phyloP scores from a whole-genome alignment of 495 filamentous ascomycete species.

The Aspergillus diversus region DNA sequence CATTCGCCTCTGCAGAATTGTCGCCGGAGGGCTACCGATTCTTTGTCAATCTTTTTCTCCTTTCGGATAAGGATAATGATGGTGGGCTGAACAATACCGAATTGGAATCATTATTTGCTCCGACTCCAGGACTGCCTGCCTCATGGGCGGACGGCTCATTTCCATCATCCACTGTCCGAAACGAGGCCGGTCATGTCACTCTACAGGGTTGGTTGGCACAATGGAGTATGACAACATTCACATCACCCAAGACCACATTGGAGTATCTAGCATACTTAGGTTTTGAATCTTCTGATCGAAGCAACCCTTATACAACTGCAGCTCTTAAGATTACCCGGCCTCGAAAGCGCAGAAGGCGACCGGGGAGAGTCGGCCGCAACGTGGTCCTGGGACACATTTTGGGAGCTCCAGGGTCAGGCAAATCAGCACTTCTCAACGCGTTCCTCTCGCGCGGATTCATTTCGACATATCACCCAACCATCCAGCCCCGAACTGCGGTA shows the following conservation, averaged over 20 bases:
- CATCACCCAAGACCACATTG: slow-evolving; percentile 90
- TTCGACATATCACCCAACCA: slow-evolving; percentile 87
- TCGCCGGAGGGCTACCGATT: slow-evolving; percentile 95
- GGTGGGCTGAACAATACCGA: slow-evolving; percentile 88
- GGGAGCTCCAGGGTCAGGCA: slow-evolving; percentile 80
- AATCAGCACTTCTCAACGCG: slow-evolving; percentile 84
- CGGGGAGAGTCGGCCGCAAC: slow-evolving; percentile 86
- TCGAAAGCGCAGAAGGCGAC: slow-evolving; percentile 77
- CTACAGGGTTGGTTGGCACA: slow-evolving; percentile 97
- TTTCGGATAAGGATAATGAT: slow-evolving; percentile 97
- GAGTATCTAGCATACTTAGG: slow-evolving; percentile 96
- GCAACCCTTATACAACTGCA: slow-evolving; percentile 67
- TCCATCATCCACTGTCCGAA: slow-evolving; percentile 90
- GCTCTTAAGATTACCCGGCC: slow-evolving; percentile 91
- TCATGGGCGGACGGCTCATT: slow-evolving; percentile 93
- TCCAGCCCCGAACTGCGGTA: slow-evolving; percentile 88
- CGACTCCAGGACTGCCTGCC: slow-evolving; percentile 83
- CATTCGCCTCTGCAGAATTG: slow-evolving; percentile 88
- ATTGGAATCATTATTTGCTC: slow-evolving; percentile 83
- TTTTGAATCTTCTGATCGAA: slow-evolving; percentile 72
- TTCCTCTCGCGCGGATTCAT: slow-evolving; percentile 89
- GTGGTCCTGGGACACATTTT: slow-evolving; percentile 97
- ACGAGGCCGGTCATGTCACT: slow-evolving; percentile 93
- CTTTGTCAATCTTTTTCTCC: slow-evolving; percentile 93
- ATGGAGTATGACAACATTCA: slow-evolving; percentile 99